These are phyloP conservation scores for Vanderwaltozyma tropicalis DNA, from an alignment of 805 yeast species.

Conservation along the genomic window DNA sequence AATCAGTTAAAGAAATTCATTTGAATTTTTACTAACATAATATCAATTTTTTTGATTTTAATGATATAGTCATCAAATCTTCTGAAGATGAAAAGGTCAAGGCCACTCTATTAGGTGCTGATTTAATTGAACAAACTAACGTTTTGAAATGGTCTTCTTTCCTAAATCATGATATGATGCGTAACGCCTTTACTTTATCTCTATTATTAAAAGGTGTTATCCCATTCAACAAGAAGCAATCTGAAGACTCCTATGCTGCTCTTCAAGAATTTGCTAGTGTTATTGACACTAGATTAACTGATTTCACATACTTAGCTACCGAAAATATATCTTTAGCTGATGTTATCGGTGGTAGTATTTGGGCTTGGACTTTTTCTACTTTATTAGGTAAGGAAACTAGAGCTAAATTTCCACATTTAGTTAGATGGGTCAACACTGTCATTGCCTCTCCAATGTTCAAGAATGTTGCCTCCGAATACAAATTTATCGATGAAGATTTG, in stretches of 20 bases:
- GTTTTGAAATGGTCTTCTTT: conserved; percentile 71
- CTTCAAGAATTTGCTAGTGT: conserved; percentile 33
- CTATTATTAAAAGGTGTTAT: conserved; percentile 46
- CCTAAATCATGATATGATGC: conserved; percentile 56
- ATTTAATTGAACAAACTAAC: conserved; percentile 45
- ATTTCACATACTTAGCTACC: conserved; percentile 64
- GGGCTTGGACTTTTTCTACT: conserved; percentile 30
- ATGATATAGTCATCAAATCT: conserved; percentile 9
- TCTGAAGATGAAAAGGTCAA: conserved; percentile 29
- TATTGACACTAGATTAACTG: conserved; percentile 48
- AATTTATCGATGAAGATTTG: conserved; percentile 30
- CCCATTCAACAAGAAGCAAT: conserved; percentile 73
- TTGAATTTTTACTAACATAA: conserved; percentile 3
- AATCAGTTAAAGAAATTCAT: not conserved
- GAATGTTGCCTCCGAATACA: conserved; percentile 37
- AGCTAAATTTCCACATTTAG: conserved; percentile 47
- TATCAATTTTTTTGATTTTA: not conserved
- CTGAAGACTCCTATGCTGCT: conserved; percentile 36
- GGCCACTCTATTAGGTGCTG: conserved; percentile 48
- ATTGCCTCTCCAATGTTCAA: conserved; percentile 38
- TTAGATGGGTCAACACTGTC: conserved; percentile 67
- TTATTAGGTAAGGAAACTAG: conserved; percentile 59
- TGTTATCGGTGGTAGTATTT: conserved; percentile 6
- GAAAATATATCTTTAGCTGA: conserved; percentile 44
- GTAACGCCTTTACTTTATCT: conserved; percentile 38